Evolutionary conservation across 768 basidiomycete species (phyloP).

Genomic region (Rhodotorula diobovata): DNA sequence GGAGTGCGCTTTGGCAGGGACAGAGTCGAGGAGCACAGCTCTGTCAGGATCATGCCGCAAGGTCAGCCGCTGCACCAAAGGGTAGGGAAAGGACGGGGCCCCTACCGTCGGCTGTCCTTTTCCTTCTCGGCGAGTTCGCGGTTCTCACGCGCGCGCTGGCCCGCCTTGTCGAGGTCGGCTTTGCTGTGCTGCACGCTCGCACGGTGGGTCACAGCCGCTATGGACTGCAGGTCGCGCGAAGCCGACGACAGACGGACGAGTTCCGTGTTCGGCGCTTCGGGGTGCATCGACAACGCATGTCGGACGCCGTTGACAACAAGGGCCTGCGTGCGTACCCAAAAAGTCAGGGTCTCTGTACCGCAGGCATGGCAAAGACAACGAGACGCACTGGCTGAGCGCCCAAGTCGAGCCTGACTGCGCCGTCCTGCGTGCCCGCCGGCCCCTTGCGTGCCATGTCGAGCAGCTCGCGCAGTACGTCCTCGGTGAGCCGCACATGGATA

Average conservation of each 20-base stretch:
- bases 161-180: slow-evolving; percentile 8
- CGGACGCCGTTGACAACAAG: slow-evolving; percentile 20
- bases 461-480: slow-evolving; percentile 24
- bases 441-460: slow-evolving; percentile 4
- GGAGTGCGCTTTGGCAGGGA: neutral
- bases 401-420: slow-evolving; percentile 5
- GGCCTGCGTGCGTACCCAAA: neutral
- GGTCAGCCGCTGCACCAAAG: too few species aligned
- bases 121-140: slow-evolving; percentile 27
- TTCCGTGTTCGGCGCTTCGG: slow-evolving; percentile 25
- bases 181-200: slow-evolving; percentile 1
- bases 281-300: slow-evolving; percentile 16
- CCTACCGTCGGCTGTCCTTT: slow-evolving; percentile 25
- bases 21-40: slow-evolving; percentile 26
- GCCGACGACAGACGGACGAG: slow-evolving; percentile 1
- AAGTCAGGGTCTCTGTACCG: neutral
- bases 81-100: too few species aligned
- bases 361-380: neutral
- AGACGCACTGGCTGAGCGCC: slow-evolving; percentile 14
- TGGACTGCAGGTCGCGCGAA: slow-evolving; percentile 11
- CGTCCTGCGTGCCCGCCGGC: neutral
- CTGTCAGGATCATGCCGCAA: neutral
- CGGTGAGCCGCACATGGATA: slow-evolving; percentile 21
- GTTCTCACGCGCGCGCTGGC: slow-evolving; percentile 5
- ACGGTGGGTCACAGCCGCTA: slow-evolving; percentile 21